A percentile compares a stretch with the other conserved stretches of the same genome.
These are phyloP conservation scores for Teratosphaeria gauchensis DNA, from an alignment of 2,329 filamentous ascomycete species.

Conservation along the genomic window DNA sequence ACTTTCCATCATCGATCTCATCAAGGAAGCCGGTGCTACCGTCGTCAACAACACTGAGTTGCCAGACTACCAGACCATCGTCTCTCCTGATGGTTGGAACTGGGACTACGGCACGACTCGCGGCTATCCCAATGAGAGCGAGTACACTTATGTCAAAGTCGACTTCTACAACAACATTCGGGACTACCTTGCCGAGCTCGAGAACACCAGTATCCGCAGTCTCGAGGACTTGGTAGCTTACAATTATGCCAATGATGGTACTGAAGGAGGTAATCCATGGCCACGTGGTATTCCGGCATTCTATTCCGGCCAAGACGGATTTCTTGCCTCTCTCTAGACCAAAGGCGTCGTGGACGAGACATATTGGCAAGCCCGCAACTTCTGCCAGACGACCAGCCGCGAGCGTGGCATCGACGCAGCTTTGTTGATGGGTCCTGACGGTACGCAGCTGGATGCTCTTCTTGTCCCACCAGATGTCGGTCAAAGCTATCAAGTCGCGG, in stretches of 20 bases:
- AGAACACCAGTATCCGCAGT: slow-evolving; percentile 50
- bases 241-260: slow-evolving; percentile 50
- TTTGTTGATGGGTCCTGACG: too few species aligned
- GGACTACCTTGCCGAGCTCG: slow-evolving; percentile 52
- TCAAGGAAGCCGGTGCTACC: slow-evolving; percentile 53
- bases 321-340: too few species aligned
- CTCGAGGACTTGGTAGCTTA: slow-evolving; percentile 58
- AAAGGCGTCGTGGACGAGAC: too few species aligned
- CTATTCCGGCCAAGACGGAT: slow-evolving; percentile 40
- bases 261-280: slow-evolving; percentile 53
- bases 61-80: slow-evolving; percentile 50
- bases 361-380: too few species aligned
- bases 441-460: too few species aligned
- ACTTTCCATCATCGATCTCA: slow-evolving; percentile 38
- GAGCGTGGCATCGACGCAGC: too few species aligned
- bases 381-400: too few species aligned
- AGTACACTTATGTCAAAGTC: slow-evolving; percentile 63
- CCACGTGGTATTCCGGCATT: slow-evolving; percentile 48
- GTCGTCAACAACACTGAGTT: slow-evolving; percentile 68
- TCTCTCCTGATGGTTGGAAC: slow-evolving; percentile 61
- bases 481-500: too few species aligned
- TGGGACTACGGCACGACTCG: slow-evolving; percentile 59
- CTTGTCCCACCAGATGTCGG: too few species aligned
- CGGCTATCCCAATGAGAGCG: slow-evolving; percentile 60
- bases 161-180: slow-evolving; percentile 61